phyloP scores from a whole-genome alignment of 495 filamentous ascomycete genomes.

The Penicillium lagena region DNA sequence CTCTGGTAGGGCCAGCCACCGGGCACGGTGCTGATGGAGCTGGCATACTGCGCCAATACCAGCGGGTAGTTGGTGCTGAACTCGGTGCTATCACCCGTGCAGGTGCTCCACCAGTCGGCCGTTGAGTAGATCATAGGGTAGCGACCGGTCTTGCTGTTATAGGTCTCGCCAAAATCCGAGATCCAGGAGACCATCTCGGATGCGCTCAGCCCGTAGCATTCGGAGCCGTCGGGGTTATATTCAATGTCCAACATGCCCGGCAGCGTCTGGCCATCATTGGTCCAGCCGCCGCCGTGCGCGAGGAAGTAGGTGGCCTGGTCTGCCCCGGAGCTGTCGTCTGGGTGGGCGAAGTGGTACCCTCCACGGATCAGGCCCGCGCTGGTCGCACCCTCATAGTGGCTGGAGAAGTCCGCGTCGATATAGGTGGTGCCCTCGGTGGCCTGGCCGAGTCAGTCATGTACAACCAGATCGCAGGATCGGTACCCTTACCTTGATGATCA shows the following conservation, averaged over 20 bases:
- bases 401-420: slow-evolving; percentile 44
- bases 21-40: slow-evolving; percentile 44
- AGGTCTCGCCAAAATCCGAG: slow-evolving; percentile 51
- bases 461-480: not conserved
- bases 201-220: slow-evolving; percentile 47
- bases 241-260: slow-evolving; percentile 66
- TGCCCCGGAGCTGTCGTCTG: slow-evolving; percentile 40
- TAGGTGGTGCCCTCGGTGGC: slow-evolving; percentile 56
- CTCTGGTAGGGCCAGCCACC: slow-evolving; percentile 54
- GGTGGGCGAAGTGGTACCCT: slow-evolving; percentile 60
- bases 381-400: slow-evolving; percentile 50
- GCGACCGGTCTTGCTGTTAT: slow-evolving; percentile 41
- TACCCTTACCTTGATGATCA: slow-evolving; percentile 57
- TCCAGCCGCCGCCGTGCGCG: slow-evolving; percentile 57
- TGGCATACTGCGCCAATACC: slow-evolving; percentile 50
- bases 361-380: slow-evolving; percentile 52
- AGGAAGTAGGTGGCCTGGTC: slow-evolving; percentile 55
- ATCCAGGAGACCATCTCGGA: slow-evolving; percentile 57
- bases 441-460: slow-evolving; percentile 18
- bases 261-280: slow-evolving; percentile 52
- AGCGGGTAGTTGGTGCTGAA: slow-evolving; percentile 49
- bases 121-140: slow-evolving; percentile 59
- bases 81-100: slow-evolving; percentile 49
- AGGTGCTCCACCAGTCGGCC: slow-evolving; percentile 55
- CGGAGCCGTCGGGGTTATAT: slow-evolving; percentile 35